Evolutionary conservation across 352 stramenopile genomes (phyloP).

Genomic region (Thalassiosira sp.): DNA sequence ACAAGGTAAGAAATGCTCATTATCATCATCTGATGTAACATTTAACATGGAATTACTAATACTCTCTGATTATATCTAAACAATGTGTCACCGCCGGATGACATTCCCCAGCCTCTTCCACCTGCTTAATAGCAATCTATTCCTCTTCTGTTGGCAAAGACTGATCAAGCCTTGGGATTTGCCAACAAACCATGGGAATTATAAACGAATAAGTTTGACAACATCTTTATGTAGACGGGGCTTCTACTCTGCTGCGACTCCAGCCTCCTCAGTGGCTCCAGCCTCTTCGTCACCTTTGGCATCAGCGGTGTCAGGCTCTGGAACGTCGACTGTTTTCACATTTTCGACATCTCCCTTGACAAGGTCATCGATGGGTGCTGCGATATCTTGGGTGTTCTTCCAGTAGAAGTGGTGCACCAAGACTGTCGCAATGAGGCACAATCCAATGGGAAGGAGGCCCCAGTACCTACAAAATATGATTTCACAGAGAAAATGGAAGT

Average conservation of each 20-base stretch:
- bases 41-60: too few relatives aligned
- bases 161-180: too few relatives aligned
- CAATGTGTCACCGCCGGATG: too few relatives aligned
- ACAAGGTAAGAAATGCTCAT: too few relatives aligned
- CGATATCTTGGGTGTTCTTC: conserved; percentile 57
- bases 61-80: neutral
- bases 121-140: neutral
- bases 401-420: conserved; percentile 63
- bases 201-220: too few relatives aligned
- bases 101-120: neutral
- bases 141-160: neutral
- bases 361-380: conserved; percentile 37
- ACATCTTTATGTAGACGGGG: too few relatives aligned
- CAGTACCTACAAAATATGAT: too few relatives aligned
- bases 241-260: too few relatives aligned
- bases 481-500: too few relatives aligned
- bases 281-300: neutral
- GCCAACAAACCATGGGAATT: too few relatives aligned
- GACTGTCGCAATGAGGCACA: conserved; percentile 66
- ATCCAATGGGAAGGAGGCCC: conserved; percentile 66
- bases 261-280: too few relatives aligned
- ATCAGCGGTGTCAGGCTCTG: neutral
- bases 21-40: too few relatives aligned
- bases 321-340: neutral
- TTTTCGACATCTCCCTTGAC: conserved; percentile 9